Base-by-base conservation (phyloP, 306 rosid genomes). In the Cucurbita ficifolia region DNA sequence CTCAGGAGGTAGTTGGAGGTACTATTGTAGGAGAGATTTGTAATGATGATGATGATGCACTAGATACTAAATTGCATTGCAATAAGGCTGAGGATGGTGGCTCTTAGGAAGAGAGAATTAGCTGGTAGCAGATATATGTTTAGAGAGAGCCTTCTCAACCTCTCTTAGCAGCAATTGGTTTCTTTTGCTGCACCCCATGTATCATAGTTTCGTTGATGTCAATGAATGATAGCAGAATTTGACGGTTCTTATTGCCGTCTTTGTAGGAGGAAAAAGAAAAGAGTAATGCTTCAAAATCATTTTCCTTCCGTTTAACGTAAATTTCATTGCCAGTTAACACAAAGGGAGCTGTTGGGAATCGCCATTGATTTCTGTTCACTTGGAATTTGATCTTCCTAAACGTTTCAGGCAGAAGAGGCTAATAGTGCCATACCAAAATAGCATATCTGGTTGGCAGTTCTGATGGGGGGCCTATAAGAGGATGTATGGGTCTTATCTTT, bases 171-270 rank as follows among this genome's bases (percentile, higher is more conserved):
- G 74, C 74, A 24, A 70, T 24, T 70, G 56, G 7, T 22, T 70
- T 70, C 6, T 63, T 70, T 70, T 48, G 74, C 74, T 70, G 58
- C 43, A 48, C 10, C 60, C 62, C 42, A 70, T 70, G 74, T 70
- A 70, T 49, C 74, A 70, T 70, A 70, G 57, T 70, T 70, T 70
- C 54, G 43, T 70, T 70, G 12, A 48, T 70, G 58, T 70, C 17
- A 33, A 49, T 70, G 8, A 70, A 49, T 70, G 45, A 70, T 49
- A 70, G 74, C 19, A 46, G 74, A 70, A 49, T 70, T 64, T 16
- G 74, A 49, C 58, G 74, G 74, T 8, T 69, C 21, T 49, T 49
- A 24, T 45, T 24, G 58, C 74, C 74, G 74, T 70, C 74, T 45
- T 39, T 48, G 43, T 69, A 49, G 58, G 74, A 16, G 6, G 70